Evolutionary conservation across 2,329 filamentous ascomycete genomes (phyloP), one percentile per base, ranked within the genome.

Genomic region (Hymenotorrendiella dingleyae): DNA sequence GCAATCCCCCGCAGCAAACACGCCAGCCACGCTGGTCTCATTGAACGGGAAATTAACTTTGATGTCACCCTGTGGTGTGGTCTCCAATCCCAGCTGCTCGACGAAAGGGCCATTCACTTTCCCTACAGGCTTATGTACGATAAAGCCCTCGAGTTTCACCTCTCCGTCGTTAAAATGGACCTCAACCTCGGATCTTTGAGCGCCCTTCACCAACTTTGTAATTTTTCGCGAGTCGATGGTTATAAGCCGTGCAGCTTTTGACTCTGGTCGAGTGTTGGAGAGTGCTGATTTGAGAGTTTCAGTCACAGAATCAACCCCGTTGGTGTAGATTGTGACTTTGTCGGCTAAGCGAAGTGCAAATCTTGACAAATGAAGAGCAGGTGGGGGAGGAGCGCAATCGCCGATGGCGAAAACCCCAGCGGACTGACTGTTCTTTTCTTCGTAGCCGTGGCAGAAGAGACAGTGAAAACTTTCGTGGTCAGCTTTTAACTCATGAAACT

Each of bases 371-470:
- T 70, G 66, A 0, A 63, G 46, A 6, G 68, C 61, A 36, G 64
- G 56, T 8, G 58, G 49, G 0, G 61, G 33, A 6, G 52, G 53
- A 4, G 57, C 58, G 11, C 65, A 35, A 33, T 62, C 49, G 1
- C 64, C 68, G 9, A 63, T 61, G 1, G 67, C 70, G 3, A 79
- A 63, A 4, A 78, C 54, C 1, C 72, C 73, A 0, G 66, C 66
- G 0, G 69, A 69, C 0, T 61, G 52, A 3, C 60, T 56, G 2
- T 71, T 73, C 11, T 70, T 65, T 38, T 80, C 72, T 48, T 82
- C 77, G 54, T 68, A 80, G 4, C 77, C 77, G 33, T 80, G 68
- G 57, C 76, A 81, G 52, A 73, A 78, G 1, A 80, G 66, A 50
- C 76, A 81, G 52, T 80, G 75, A 49, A 74, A 80, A 33, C 68